These are phyloP conservation scores for Penicillium polonicum DNA, from an alignment of 2,329 filamentous ascomycete genomes.

Conservation along the genomic window DNA sequence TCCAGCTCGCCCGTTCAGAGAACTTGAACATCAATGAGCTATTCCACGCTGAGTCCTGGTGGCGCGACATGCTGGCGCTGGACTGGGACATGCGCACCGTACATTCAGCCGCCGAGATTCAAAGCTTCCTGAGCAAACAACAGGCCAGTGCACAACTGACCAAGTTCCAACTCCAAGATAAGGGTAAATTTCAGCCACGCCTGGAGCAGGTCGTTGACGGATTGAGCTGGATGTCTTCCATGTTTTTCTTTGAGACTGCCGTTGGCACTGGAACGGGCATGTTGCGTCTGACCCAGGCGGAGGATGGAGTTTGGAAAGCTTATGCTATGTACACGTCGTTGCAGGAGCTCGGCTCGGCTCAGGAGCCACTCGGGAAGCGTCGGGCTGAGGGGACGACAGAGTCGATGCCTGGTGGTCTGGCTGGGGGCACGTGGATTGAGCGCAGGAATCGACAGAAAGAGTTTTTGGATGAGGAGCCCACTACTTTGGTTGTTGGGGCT, in stretches of 20 bases:
- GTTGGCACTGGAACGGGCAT: slow-evolving; percentile 39
- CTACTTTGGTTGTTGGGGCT: slow-evolving; percentile 44
- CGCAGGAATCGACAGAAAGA: slow-evolving; percentile 32
- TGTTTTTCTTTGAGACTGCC: slow-evolving; percentile 43
- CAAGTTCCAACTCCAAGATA: slow-evolving; percentile 33
- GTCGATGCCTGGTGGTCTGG: slow-evolving; percentile 34
- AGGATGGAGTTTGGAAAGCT: slow-evolving; percentile 35
- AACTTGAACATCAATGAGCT: slow-evolving; percentile 23
- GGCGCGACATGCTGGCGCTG: slow-evolving; percentile 43
- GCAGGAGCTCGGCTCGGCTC: slow-evolving; percentile 36
- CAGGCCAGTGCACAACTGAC: slow-evolving; percentile 30
- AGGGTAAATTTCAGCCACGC: slow-evolving; percentile 33
- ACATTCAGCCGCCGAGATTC: slow-evolving; percentile 32
- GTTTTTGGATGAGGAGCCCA: slow-evolving; percentile 39
- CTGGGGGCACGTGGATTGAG: slow-evolving; percentile 40
- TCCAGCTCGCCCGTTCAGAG: slow-evolving; percentile 21
- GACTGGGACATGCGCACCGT: slow-evolving; percentile 43
- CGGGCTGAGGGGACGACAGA: slow-evolving; percentile 37
- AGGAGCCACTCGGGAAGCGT: slow-evolving; percentile 35
- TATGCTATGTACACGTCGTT: slow-evolving; percentile 42
- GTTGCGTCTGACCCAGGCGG: slow-evolving; percentile 35
- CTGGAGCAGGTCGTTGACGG: slow-evolving; percentile 31
- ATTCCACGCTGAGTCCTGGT: slow-evolving; percentile 43
- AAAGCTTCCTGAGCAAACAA: slow-evolving; percentile 30
- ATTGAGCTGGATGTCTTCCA: slow-evolving; percentile 38